Evolutionary conservation across 83 land plant genomes (phyloP), one percentile per base, ranked within the genome.

Genomic region (Larix sibirica): DNA sequence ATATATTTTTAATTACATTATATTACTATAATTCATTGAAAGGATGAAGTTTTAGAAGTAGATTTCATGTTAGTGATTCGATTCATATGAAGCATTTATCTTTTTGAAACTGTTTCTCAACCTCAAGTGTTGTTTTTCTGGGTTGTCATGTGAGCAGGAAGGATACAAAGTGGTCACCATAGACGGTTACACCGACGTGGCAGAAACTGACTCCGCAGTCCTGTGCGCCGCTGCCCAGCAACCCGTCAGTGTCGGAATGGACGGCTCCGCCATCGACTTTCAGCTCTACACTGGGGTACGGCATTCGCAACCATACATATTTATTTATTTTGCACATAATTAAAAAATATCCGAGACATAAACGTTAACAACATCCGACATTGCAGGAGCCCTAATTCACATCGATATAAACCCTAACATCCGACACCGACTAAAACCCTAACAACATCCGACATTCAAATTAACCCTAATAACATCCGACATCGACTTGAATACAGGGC

Each of bases 231-330:
- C 56, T 6, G 88, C 80, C 4, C 33, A 81, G 12, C 89, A 87
- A 77, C 89, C 89, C 0, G 69, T 87, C 74, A 85, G 84, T 31
- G 88, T 87, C 4, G 89, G 90, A 18, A 84, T 87, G 6, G 87
- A 87, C 36, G 89, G 81, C 6, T 87, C 81, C 1, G 87, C 84
- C 7, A 21, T 56, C 7, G 86, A 79, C 60, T 86, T 86, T 79
- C 87, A 86, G 81, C 86, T 83, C n/a, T 86, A 86, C 23, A 85
- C 86, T 1, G 87, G 87, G 87, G 87, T 86, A 67, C 56, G 65
- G 24, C 42, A 68, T 50, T 50, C 56, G 56, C 14, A n/a, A 18
- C 13, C 0, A 18, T 28, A 28, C 28, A 28, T 28, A 28, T 75
- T 75, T n/a, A n/a, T 23, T 23, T 3, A 33, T 23, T 63, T 63